Conservation (phyloP, 768 basidiomycete species). For the Russula virescens region DNA sequence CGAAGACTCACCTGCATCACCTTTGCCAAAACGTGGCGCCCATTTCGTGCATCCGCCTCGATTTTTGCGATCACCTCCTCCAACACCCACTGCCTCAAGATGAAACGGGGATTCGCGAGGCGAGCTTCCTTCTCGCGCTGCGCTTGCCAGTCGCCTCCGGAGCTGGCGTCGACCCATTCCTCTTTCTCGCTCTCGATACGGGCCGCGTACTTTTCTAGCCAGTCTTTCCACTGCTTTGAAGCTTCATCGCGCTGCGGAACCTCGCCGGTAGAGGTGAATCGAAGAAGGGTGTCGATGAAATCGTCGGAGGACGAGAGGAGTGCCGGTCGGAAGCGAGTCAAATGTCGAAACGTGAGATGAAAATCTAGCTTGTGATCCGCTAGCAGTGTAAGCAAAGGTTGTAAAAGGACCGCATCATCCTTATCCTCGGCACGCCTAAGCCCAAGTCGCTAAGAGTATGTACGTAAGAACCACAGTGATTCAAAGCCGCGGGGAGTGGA, state of each 20-base stretch:
- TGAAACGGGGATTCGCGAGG: slow-evolving; percentile 82
- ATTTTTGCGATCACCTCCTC: slow-evolving; percentile 85
- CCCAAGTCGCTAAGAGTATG: slow-evolving; percentile 60
- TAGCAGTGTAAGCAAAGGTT: slow-evolving; percentile 71
- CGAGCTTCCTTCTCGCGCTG: slow-evolving; percentile 38
- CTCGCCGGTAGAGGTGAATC: slow-evolving; percentile 42
- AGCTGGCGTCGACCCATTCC: slow-evolving; percentile 46
- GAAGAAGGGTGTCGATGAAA: slow-evolving; percentile 44
- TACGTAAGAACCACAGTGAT: background rate
- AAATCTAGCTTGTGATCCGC: slow-evolving; percentile 78
- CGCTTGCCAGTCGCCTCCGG: slow-evolving; percentile 31
- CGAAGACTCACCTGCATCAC: slow-evolving; percentile 64
- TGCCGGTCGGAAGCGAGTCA: slow-evolving; percentile 56
- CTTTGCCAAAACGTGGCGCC: slow-evolving; percentile 67
- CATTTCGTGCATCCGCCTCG: slow-evolving; percentile 56
- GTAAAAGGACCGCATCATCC: slow-evolving; percentile 58
- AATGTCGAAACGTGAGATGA: slow-evolving; percentile 72
- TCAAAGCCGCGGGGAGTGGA: background rate
- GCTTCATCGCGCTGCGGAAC: slow-evolving; percentile 41
- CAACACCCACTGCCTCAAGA: slow-evolving; percentile 91
- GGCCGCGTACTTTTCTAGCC: slow-evolving; percentile 58
- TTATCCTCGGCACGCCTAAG: slow-evolving; percentile 47
- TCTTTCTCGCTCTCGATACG: slow-evolving; percentile 50
- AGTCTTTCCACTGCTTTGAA: slow-evolving; percentile 48
- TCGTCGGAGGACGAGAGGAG: slow-evolving; percentile 31